Base-by-base conservation (phyloP, 1,284 basidiomycete species). In the Retiboletus flavoniger region DNA sequence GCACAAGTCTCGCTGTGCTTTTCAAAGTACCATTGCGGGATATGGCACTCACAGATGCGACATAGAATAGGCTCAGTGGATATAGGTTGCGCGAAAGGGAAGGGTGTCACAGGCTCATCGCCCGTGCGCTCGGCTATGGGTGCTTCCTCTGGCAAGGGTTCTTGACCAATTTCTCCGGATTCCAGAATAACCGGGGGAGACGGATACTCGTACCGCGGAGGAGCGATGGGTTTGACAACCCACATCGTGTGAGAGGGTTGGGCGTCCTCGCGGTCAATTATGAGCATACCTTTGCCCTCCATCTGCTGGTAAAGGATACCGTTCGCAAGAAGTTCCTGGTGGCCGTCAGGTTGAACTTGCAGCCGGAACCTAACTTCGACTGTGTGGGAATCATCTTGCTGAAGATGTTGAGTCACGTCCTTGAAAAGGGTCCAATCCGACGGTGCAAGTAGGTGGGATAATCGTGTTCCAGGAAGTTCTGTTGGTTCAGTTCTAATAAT, bases 1-100 rank as follows among this genome's bases (percentile, higher is more conserved):
- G 88, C 93, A 71, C 97, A 99, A 10, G 96, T 99, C 75, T 99
- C 97, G 78, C 95, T 98, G 78, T 99, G 97, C 77, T 98, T 98
- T 75, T 98, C 97, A 69, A 99, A 99, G 77, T 96, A 99, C 95
- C 97, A 99, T 55, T 96, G 91, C 2, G 97, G 95, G 51, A 99
- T 90, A 64, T 92, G 89, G 65, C 91, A 87, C 74, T 99, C 97
- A 78, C 97, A 99, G 61, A 99, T 99, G 45, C 97, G 92, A 75
- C 97, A 99, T 17, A 99, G 80, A 38, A 99, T 89, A n/a, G 85
- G 87, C 61, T 94, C 87, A 24, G 84, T 85, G 63, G 86, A 89
- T 68, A 97, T 87, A 26, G 89, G 83, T 9, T 84, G 81, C 42
- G 80, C 80, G 67, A 87, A 84, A 5, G 89, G 88, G 64, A 93